Percentiles rank a stretch among this genome's conserved stretches.
phyloP scores from a whole-genome alignment of 768 basidiomycete genomes.

The Cyathus striatus region DNA sequence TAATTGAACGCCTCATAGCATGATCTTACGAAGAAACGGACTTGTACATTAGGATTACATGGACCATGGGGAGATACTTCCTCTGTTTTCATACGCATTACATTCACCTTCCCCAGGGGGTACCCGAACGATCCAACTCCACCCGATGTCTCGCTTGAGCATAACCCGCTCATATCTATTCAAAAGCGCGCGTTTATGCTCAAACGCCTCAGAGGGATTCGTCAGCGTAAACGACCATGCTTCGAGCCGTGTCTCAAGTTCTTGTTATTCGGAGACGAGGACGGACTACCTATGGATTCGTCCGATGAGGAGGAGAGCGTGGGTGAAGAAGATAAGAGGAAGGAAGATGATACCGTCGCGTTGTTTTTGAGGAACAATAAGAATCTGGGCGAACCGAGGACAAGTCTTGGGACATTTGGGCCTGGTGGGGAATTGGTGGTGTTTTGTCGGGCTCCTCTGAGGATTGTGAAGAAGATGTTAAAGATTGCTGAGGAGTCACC shows the following conservation, averaged over 20 bases:
- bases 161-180: constrained; percentile 73
- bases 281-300: constrained; percentile 34
- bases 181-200: constrained; percentile 76
- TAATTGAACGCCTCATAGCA: constrained; percentile 43
- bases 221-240: constrained; percentile 74
- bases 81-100: constrained; percentile 81
- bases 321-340: constrained; percentile 55
- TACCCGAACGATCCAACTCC: constrained; percentile 69
- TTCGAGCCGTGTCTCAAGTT: constrained; percentile 81
- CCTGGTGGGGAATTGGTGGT: constrained; percentile 82
- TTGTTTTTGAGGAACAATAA: constrained; percentile 60
- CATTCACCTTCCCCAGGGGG: constrained; percentile 82
- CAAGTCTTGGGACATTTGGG: constrained; percentile 85
- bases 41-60: constrained; percentile 80
- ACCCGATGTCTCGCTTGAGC: constrained; percentile 78
- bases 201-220: constrained; percentile 66
- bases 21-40: constrained; percentile 67
- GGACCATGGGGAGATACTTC: constrained; percentile 90
- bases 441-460: constrained; percentile 77
- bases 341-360: constrained; percentile 45
- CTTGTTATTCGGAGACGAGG: constrained; percentile 66
- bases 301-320: constrained; percentile 38
- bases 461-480: constrained; percentile 58
- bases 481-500: too few relatives aligned
- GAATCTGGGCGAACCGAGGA: constrained; percentile 79